Conservation (phyloP, 306 rosid genomes). For the Comarum palustre region DNA sequence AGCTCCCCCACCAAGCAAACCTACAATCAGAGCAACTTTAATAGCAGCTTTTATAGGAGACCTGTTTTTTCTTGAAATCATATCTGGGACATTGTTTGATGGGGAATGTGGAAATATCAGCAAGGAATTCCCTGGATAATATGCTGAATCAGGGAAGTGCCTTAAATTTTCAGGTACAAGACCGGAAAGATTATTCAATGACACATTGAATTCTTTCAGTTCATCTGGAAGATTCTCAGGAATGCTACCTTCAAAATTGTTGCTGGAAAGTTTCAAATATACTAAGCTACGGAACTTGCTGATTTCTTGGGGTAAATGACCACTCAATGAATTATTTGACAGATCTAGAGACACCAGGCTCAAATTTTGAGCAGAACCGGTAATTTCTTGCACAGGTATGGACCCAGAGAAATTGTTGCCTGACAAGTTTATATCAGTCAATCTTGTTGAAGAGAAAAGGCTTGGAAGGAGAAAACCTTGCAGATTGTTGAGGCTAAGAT, state of each 20-base stretch:
- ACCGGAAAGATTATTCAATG: conserved; percentile 72
- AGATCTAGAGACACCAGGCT: conserved; percentile 62
- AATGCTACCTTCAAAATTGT: conserved; percentile 58
- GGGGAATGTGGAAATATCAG: conserved; percentile 44
- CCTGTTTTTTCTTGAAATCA: conserved; percentile 28
- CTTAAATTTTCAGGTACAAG: conserved; percentile 49
- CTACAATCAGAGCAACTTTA: conserved; percentile 52
- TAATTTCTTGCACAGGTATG: conserved; percentile 37
- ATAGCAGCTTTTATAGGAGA: conserved; percentile 43
- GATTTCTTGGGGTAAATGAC: conserved; percentile 49
- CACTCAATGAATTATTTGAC: conserved; percentile 64
- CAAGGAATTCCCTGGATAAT: conserved; percentile 69
- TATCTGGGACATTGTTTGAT: conserved; percentile 24
- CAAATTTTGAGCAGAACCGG: conserved; percentile 34
- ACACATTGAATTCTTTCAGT: conserved; percentile 54
- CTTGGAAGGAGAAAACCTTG: conserved; percentile 54
- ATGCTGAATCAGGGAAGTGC: conserved; percentile 70
- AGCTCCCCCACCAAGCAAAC: conserved; percentile 46
- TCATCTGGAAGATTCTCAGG: conserved; percentile 57
- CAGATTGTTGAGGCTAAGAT: conserved; percentile 65
- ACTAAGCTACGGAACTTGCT: conserved; percentile 47
- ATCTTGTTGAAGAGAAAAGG: conserved; percentile 53
- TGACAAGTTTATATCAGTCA: conserved; percentile 57
- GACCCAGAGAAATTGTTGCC: conserved; percentile 61
- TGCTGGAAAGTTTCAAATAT: conserved; percentile 52